Percentiles rank a stretch among this genome's conserved stretches.
These are phyloP conservation scores for Cryptosporidium bovis DNA, from an alignment of 169 alveolate species.

Conservation along the genomic window DNA sequence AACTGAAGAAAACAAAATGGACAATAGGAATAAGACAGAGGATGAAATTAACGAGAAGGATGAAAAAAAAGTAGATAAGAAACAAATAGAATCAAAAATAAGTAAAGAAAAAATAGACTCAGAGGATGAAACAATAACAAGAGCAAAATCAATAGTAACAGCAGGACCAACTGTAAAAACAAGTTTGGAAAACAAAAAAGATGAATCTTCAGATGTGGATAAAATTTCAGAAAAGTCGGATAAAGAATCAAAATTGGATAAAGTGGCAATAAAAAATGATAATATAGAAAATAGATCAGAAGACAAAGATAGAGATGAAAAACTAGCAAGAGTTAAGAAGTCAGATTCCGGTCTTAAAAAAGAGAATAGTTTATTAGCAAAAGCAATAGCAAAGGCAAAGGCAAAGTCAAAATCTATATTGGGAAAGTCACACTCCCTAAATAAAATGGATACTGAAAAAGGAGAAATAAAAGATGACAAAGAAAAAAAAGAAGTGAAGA, in stretches of 20 bases:
- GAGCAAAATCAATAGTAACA: background rate
- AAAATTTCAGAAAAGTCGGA: background rate
- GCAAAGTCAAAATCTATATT: background rate
- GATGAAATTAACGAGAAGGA: constrained; percentile 27
- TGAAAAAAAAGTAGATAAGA: constrained; percentile 1
- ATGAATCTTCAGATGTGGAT: background rate
- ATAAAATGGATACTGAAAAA: background rate
- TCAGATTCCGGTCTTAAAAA: background rate
- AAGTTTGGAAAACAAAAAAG: constrained; percentile 21
- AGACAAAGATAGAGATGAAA: background rate
- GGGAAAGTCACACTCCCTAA: background rate
- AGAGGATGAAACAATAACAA: background rate
- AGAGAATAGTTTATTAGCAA: background rate
- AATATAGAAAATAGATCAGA: background rate
- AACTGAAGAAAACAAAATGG: constrained; percentile 9
- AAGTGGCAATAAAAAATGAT: background rate
- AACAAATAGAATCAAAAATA: background rate
- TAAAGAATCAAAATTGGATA: background rate
- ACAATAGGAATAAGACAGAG: background rate
- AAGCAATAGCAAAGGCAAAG: background rate
- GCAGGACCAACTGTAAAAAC: constrained; percentile 25
- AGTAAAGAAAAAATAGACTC: background rate
- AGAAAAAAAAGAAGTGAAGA: background rate
- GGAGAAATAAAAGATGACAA: background rate
- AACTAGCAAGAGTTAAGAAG: background rate